A percentile compares a stretch with the other conserved stretches of the same genome.
phyloP scores from a whole-genome alignment of 345 rosid species.

The Odontarrhena argentea region DNA sequence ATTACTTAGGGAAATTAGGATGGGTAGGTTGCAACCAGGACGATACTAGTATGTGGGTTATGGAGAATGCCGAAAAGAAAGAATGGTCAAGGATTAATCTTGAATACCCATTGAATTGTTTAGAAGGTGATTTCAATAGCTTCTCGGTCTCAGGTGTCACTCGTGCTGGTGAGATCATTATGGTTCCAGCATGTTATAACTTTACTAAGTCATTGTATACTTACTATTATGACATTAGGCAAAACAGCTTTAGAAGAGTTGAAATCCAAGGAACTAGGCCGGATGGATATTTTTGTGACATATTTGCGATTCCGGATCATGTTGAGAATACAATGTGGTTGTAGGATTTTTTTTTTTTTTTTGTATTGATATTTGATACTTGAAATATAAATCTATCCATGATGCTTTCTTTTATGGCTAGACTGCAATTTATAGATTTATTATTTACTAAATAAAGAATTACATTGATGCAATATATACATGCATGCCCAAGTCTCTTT shows the following conservation, averaged over 20 bases:
- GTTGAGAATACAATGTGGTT: conserved; percentile 20
- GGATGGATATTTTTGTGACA: not conserved
- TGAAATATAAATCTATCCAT: too few species aligned
- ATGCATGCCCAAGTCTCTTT: too few species aligned
- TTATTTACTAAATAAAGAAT: too few species aligned
- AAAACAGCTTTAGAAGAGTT: not conserved
- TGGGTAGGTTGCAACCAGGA: not conserved
- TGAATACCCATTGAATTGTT: not conserved
- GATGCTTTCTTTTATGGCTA: too few species aligned
- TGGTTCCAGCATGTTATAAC: not conserved
- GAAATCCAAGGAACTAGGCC: not conserved
- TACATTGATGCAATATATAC: too few species aligned
- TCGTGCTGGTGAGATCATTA: conserved; percentile 20
- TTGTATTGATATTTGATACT: too few species aligned
- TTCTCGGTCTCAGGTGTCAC: conserved; percentile 1
- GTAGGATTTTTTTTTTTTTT: not conserved
- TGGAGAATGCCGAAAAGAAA: conserved; percentile 22
- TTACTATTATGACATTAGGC: not conserved
- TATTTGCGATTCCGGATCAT: conserved; percentile 1
- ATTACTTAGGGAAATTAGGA: conserved; percentile 27
- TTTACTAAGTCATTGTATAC: not conserved
- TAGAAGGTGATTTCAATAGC: not conserved
- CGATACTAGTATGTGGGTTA: not conserved
- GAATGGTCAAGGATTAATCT: conserved; percentile 8
- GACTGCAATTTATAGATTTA: too few species aligned